Percentiles rank a stretch among this genome's conserved stretches.
phyloP scores from a whole-genome alignment of 768 basidiomycete genomes.

The Mycena galericulata region DNA sequence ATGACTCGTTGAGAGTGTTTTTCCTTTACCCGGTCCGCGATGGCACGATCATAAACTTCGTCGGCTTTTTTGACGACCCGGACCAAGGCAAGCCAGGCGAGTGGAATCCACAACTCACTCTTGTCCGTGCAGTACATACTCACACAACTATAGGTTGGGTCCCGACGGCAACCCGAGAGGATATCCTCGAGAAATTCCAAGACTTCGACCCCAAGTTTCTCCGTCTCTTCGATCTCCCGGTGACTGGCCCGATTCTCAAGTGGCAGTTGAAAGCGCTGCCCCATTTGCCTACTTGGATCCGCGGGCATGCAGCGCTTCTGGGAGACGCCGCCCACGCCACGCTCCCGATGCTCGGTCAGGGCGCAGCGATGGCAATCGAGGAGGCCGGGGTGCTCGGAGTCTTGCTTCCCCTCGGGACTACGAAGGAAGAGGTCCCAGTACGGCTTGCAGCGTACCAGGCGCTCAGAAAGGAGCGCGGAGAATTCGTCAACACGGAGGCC shows the following conservation, averaged over 20 bases:
- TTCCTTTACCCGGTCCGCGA: constrained; percentile 18
- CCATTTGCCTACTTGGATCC: constrained; percentile 21
- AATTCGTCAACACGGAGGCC: constrained; percentile 25
- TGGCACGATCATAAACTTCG: constrained; percentile 22
- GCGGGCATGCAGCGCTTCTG: constrained; percentile 18
- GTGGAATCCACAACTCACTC: neutral
- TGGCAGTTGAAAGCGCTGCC: constrained; percentile 31
- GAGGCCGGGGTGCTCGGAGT: constrained; percentile 30
- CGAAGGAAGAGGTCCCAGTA: constrained; percentile 20
- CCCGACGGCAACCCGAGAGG: constrained; percentile 16
- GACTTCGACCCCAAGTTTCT: constrained; percentile 28
- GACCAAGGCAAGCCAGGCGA: constrained; percentile 14
- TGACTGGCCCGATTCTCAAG: constrained; percentile 18
- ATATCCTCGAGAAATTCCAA: constrained; percentile 4
- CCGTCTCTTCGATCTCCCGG: neutral
- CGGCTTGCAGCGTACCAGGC: constrained; percentile 26
- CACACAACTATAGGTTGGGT: constrained; percentile 18
- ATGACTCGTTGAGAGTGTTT: neutral
- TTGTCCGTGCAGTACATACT: too few species aligned
- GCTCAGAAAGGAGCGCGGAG: constrained; percentile 29
- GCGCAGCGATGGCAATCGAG: constrained; percentile 43
- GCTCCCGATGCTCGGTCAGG: constrained; percentile 38
- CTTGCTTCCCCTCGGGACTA: constrained; percentile 27
- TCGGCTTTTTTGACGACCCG: neutral
- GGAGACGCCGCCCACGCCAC: constrained; percentile 42